Base-by-base conservation (phyloP, 495 filamentous ascomycete species). In the Lepidopterella palustris region DNA sequence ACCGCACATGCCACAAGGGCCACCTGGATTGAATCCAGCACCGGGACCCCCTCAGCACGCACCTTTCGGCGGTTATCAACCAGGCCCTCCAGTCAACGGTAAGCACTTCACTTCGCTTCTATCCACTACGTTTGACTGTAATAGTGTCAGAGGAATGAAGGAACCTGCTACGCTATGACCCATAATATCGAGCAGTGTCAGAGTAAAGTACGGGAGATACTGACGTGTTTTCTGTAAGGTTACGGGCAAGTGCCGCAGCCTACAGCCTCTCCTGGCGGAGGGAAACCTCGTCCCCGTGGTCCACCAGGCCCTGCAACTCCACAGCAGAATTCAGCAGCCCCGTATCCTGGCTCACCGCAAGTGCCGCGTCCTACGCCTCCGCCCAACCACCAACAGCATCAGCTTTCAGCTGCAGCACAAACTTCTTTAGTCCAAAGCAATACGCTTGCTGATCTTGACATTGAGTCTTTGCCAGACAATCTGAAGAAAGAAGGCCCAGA, bases 281-380 rank as follows among this genome's bases (percentile, higher is more conserved):
- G 82, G 57, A 90, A 87, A 60, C 61, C 66, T 18, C 63, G 78
- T 51, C 66, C 72, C 48, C 67, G 85, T 63, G 70, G 83, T 70
- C 74, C 75, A 57, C 84, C 86, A 28, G 90, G 84, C 48, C 89
- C 91, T 25, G 85, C 89, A 23, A 97, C 93, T 51, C 93, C 92
- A 11, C 91, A 96, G 72, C 90, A 96, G 71, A 86, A 83, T 65
- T 87, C 88, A 51, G 83, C 84, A 53, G 81, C 88, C 24, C 85
- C 89, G 32, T 96, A 96, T 73, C 85, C 89, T 8, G 90, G 89
- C 27, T 96, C 95, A n/a, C 92, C 92, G 35, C 87, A 91, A 67
- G 84, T 93, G 49, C 83, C 85, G 39, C 89, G 91, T 48, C 92
- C 90, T 2, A 90, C 87, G 6, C 88, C 90, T 27, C 86, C 80